Evolutionary conservation across 495 filamentous ascomycete species (phyloP).

Genomic region (Hyaloscypha variabilis): DNA sequence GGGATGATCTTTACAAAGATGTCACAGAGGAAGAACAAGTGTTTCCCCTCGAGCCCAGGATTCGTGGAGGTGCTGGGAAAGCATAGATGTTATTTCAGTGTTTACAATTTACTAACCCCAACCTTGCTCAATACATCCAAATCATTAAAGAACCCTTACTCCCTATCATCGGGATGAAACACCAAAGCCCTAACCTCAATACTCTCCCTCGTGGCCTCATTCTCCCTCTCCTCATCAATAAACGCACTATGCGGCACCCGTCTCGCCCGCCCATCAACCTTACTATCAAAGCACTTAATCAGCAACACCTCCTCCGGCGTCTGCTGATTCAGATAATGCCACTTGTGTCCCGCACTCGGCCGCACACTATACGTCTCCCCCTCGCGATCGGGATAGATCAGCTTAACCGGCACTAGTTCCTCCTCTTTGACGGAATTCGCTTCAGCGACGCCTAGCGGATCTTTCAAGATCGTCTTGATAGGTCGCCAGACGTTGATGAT

Average conservation of each 20-base stretch:
- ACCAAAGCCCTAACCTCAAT: slow-evolving; percentile 57
- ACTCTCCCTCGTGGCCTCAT: slow-evolving; percentile 50
- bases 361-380: slow-evolving; percentile 50
- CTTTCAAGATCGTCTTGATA: slow-evolving; percentile 57
- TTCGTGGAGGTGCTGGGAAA: slow-evolving; percentile 34
- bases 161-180: slow-evolving; percentile 39
- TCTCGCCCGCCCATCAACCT: slow-evolving; percentile 43
- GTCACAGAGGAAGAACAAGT: slow-evolving; percentile 51
- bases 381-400: slow-evolving; percentile 53
- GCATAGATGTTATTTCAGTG: neutral
- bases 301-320: slow-evolving; percentile 55
- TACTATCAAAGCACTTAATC: slow-evolving; percentile 65
- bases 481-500: slow-evolving; percentile 73
- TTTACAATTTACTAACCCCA: too few relatives aligned
- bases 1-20: slow-evolving; percentile 54
- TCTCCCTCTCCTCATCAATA: slow-evolving; percentile 47
- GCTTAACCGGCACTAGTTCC: slow-evolving; percentile 46
- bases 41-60: slow-evolving; percentile 53
- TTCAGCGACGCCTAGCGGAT: slow-evolving; percentile 57
- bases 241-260: slow-evolving; percentile 60
- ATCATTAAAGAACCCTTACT: too few relatives aligned
- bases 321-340: slow-evolving; percentile 55
- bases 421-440: slow-evolving; percentile 46
- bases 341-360: slow-evolving; percentile 41
- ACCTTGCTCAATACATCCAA: too few relatives aligned